Evolutionary conservation across 306 rosid species (phyloP).

Genomic region (Rubus parviflorus): DNA sequence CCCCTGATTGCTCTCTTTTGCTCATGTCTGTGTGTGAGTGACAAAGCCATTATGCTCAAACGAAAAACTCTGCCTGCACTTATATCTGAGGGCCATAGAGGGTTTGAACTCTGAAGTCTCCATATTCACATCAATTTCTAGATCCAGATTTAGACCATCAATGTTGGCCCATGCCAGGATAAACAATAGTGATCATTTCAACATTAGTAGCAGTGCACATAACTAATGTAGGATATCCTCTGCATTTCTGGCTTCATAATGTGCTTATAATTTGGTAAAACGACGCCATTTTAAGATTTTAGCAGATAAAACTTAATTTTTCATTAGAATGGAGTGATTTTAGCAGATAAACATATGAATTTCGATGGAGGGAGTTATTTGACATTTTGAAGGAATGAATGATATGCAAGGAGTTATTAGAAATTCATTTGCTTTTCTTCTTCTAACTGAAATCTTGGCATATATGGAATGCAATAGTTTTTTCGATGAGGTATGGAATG

Average conservation of each 20-base stretch:
- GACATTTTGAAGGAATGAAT: neutral
- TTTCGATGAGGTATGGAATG: neutral
- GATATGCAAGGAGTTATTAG: neutral
- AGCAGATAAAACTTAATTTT: neutral
- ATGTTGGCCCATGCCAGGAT: neutral
- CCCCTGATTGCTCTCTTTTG: neutral
- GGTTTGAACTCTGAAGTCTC: neutral
- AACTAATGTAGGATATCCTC: neutral
- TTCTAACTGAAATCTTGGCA: neutral
- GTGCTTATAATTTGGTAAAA: neutral
- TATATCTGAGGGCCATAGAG: neutral
- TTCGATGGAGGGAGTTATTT: too few species aligned
- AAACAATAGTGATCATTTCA: neutral
- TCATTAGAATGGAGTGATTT: neutral
- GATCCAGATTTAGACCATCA: constrained; percentile 1
- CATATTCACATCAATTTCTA: neutral
- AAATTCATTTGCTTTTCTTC: neutral
- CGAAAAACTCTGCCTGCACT: constrained; percentile 1
- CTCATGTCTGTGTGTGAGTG: neutral
- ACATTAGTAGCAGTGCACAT: neutral
- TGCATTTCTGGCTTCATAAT: neutral
- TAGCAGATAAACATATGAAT: too few species aligned
- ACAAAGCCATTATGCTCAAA: neutral
- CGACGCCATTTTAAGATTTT: neutral
- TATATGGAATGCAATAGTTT: neutral